phyloP scores from a whole-genome alignment of 2,329 filamentous ascomycete species.

The Trichoderma koningii region DNA sequence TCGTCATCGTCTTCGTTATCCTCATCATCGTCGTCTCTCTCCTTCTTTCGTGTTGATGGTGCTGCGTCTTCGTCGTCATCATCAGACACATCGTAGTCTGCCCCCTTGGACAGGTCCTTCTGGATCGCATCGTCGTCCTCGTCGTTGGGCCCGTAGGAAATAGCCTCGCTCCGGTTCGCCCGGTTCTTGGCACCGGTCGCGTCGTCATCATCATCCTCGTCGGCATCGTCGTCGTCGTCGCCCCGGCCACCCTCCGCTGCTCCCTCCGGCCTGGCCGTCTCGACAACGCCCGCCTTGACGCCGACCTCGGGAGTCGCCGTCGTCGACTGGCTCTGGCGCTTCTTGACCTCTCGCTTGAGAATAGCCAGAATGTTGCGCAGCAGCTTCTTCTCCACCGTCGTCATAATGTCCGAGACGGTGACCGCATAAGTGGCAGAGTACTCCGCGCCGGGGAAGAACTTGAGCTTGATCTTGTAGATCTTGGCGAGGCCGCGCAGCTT shows the following conservation, averaged over 20 bases:
- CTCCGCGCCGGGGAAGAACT: conserved; percentile 81
- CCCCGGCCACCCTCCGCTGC: conserved; percentile 42
- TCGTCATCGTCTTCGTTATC: conserved; percentile 47
- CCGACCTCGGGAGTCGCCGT: conserved; percentile 77
- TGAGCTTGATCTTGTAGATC: conserved; percentile 77
- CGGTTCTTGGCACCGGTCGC: conserved; percentile 73
- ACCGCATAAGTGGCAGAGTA: conserved; percentile 88
- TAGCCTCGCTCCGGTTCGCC: conserved; percentile 75
- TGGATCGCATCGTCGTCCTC: conserved; percentile 83
- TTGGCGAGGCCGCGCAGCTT: conserved; percentile 71
- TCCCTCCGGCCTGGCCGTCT: conserved; percentile 47
- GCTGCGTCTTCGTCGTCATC: conserved; percentile 46
- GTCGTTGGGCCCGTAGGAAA: conserved; percentile 90
- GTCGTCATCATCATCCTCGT: conserved; percentile 78
- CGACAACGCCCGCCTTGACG: conserved; percentile 54
- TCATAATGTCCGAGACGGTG: conserved; percentile 71
- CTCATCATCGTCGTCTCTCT: conserved; percentile 46
- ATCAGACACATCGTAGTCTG: conserved; percentile 45
- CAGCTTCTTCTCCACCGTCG: conserved; percentile 78
- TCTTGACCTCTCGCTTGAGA: conserved; percentile 79
- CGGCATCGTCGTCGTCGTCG: conserved; percentile 64
- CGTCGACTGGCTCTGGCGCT: conserved; percentile 65
- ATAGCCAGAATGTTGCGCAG: conserved; percentile 70
- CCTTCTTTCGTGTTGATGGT: conserved; percentile 32
- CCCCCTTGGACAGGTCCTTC: conserved; percentile 61